Percentiles rank a stretch among this genome's conserved stretches.
Evolutionary conservation across 2,329 filamentous ascomycete species (phyloP).

Genomic region (Aspergillus pseudoterreus): DNA sequence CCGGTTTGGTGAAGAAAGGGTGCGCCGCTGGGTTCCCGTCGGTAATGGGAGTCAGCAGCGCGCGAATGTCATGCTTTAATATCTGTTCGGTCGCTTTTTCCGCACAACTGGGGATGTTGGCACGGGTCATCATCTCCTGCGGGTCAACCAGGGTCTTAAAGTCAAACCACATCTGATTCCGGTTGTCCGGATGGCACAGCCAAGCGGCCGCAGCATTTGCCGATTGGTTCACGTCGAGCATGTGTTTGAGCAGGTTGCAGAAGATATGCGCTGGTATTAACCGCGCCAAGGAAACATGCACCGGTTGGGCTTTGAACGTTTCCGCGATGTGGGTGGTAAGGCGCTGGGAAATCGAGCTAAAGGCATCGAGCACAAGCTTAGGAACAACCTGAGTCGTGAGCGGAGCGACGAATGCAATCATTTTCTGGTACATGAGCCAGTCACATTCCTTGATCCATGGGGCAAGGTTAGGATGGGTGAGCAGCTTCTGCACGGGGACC

Average conservation of each 20-base stretch:
- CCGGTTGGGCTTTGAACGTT: conserved; percentile 79
- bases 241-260: conserved; percentile 77
- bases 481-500: conserved; percentile 90
- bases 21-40: conserved; percentile 27
- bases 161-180: conserved; percentile 93
- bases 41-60: conserved; percentile 39
- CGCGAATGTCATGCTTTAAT: conserved; percentile 43
- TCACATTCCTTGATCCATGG: conserved; percentile 96
- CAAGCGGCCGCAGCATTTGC: conserved; percentile 93
- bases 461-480: conserved; percentile 74
- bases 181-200: conserved; percentile 81
- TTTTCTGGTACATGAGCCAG: conserved; percentile 92
- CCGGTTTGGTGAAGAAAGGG: conserved; percentile 33
- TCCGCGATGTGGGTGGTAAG: conserved; percentile 78
- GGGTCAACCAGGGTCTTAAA: conserved; percentile 51
- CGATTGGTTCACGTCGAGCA: conserved; percentile 85
- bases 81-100: conserved; percentile 35
- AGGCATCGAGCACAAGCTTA: conserved; percentile 77
- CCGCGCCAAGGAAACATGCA: conserved; percentile 82
- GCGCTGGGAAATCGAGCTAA: conserved; percentile 79
- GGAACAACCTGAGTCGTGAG: conserved; percentile 89
- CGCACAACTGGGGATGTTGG: conserved; percentile 39
- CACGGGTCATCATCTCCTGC: conserved; percentile 38
- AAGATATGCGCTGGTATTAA: conserved; percentile 86
- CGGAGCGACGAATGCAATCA: conserved; percentile 88